A percentile compares a stretch with the other conserved stretches of the same genome.
Conservation (phyloP, 2,329 filamentous ascomycete species). For the Aspergillus fijiensis region DNA sequence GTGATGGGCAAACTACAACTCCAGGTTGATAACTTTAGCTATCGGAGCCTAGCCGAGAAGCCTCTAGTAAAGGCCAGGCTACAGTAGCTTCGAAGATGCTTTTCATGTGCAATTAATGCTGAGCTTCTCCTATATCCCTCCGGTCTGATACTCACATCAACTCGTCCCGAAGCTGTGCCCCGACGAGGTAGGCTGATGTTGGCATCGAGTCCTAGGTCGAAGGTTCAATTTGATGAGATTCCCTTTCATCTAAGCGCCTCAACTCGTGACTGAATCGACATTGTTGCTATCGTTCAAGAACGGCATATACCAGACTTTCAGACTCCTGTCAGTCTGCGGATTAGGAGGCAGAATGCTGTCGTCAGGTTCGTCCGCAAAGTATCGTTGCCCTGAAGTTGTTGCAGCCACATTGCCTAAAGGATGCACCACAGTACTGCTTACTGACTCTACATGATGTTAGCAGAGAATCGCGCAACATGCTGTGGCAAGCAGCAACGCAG, state of each 20-base stretch:
- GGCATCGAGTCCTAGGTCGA: too few species aligned
- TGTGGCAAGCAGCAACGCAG: not conserved
- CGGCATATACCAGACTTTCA: constrained; percentile 44
- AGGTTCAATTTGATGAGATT: too few species aligned
- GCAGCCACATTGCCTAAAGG: constrained; percentile 48
- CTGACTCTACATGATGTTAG: constrained; percentile 37
- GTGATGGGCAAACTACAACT: too few species aligned
- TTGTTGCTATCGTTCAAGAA: constrained; percentile 12
- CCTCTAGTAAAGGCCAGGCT: too few species aligned
- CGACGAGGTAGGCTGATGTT: too few species aligned
- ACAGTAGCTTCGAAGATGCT: not conserved
- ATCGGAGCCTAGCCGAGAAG: too few species aligned
- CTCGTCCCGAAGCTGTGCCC: too few species aligned
- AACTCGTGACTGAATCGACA: not conserved
- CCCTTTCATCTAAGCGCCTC: too few species aligned
- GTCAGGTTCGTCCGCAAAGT: constrained; percentile 22
- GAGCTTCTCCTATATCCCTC: too few species aligned
- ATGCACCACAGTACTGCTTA: constrained; percentile 50
- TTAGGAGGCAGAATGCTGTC: constrained; percentile 9
- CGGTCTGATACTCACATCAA: too few species aligned
- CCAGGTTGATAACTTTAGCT: too few species aligned
- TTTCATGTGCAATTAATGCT: not conserved
- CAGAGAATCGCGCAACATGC: not conserved
- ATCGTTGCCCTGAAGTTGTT: constrained; percentile 51
- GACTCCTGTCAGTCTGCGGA: constrained; percentile 33